Evolutionary conservation across 495 filamentous ascomycete species (phyloP).

Genomic region (Evernia prunastri): DNA sequence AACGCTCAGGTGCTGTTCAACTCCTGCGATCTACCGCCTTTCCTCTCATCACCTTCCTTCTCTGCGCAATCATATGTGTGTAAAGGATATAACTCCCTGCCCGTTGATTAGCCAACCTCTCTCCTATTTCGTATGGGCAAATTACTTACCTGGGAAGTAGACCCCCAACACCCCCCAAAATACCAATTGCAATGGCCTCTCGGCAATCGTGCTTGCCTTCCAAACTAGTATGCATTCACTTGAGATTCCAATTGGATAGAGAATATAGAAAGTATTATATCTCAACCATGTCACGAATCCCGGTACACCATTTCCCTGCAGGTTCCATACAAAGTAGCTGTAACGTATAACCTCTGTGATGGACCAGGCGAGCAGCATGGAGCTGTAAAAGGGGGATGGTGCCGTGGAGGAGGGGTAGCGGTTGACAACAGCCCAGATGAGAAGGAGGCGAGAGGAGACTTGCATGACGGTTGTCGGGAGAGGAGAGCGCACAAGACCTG

Average conservation of each 20-base stretch:
- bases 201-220: constrained; percentile 55
- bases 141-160: constrained; percentile 72
- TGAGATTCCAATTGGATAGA: constrained; percentile 85
- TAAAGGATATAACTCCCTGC: constrained; percentile 81
- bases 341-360: constrained; percentile 86
- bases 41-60: constrained; percentile 64
- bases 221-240: constrained; percentile 79
- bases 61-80: constrained; percentile 88
- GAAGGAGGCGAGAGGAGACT: constrained; percentile 70
- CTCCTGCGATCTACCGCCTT: constrained; percentile 32
- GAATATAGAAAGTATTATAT: constrained; percentile 87
- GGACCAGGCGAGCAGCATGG: constrained; percentile 76
- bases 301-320: constrained; percentile 54
- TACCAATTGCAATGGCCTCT: constrained; percentile 43
- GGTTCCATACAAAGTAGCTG: constrained; percentile 71
- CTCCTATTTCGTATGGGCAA: not conserved
- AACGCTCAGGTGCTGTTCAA: not conserved
- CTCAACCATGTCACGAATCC: constrained; percentile 69
- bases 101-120: constrained; percentile 21
- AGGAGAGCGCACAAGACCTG: constrained; percentile 77
- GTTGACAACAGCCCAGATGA: constrained; percentile 73
- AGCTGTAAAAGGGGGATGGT: constrained; percentile 47
- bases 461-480: constrained; percentile 83
- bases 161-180: constrained; percentile 59
- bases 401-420: constrained; percentile 48